Evolutionary conservation across 768 basidiomycete species (phyloP), one percentile per base, ranked within the genome.

Genomic region (Pisolithus tinctorius): DNA sequence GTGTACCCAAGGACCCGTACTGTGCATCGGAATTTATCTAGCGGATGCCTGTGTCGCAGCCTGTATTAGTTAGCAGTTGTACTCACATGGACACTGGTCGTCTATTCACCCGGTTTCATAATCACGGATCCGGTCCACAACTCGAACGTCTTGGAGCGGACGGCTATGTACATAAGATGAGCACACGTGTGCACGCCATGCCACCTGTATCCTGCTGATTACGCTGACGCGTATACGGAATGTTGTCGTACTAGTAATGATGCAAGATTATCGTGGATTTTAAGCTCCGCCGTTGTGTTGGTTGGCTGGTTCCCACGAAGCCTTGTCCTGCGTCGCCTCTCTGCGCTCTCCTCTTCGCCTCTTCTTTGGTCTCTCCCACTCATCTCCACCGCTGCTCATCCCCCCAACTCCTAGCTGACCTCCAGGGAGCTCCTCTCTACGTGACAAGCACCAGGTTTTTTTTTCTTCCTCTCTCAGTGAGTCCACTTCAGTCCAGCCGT

Each of bases 261-360:
- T 13, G 10, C 9, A 27, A 29, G 48, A 56, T 54, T 56, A 56
- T 66, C 54, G 36, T 42, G 6, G 47, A 60, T 65, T 76, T 80
- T 48, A 74, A 73, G 72, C 76, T 79, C 78, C 78, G 78, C 60
- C 38, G 56, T 55, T 40, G 44, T 51, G 55, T 53, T 26, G 61
- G 55, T 62, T 47, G 52, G 55, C 49, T 57, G 58, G 13, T 60
- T 69, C 66, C 50, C 66, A 69, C 78, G 77, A 34, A 66, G 68
- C 66, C 70, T 67, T 68, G 68, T 71, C 69, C 70, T 17, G 4
- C n/a, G 37, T 5, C 36, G 67, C 68, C 69, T 69, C 68, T 65
- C 67, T 72, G 20, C 20, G 20, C 73, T 71, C 71, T 69, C 58
- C 53, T 62, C 57, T 60, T 59, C 56, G 61, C 55, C 49, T 59